Evolutionary conservation across 1,284 basidiomycete genomes (phyloP).

Genomic region (Xerocomus amazonicus): DNA sequence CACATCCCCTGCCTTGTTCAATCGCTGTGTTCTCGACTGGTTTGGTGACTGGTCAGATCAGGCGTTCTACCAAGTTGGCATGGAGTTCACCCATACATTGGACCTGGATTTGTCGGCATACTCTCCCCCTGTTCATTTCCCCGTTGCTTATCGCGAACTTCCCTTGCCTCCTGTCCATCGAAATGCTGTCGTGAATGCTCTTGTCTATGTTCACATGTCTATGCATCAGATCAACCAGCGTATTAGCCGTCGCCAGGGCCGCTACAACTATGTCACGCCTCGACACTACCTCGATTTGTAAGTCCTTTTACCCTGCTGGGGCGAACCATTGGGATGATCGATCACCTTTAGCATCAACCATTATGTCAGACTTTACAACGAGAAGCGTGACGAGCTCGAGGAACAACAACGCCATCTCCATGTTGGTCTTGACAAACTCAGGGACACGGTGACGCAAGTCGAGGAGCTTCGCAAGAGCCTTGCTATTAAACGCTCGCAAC

Average conservation of each 20-base stretch:
- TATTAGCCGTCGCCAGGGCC: conserved; percentile 87
- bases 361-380: conserved; percentile 93
- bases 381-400: conserved; percentile 98
- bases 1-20: conserved; percentile 96
- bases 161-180: conserved; percentile 81
- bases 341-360: conserved; percentile 78
- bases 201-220: conserved; percentile 91
- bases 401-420: conserved; percentile 99
- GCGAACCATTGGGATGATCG: conserved; percentile 10
- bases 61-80: conserved; percentile 94
- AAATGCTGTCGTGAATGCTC: conserved; percentile 86
- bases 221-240: conserved; percentile 88
- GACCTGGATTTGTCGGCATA: conserved; percentile 87
- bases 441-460: conserved; percentile 93
- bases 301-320: conserved; percentile 39
- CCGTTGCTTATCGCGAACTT: conserved; percentile 81
- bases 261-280: conserved; percentile 96
- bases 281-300: conserved; percentile 98
- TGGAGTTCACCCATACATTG: conserved; percentile 90
- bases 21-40: conserved; percentile 97
- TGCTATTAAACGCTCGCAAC: conserved; percentile 89
- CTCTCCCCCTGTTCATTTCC: conserved; percentile 76
- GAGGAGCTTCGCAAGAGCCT: conserved; percentile 95
- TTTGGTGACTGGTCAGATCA: conserved; percentile 99
- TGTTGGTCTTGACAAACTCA: conserved; percentile 96